Evolutionary conservation across 1,139 yeast species (phyloP).

Genomic region (Debaryomyces coudertii): DNA sequence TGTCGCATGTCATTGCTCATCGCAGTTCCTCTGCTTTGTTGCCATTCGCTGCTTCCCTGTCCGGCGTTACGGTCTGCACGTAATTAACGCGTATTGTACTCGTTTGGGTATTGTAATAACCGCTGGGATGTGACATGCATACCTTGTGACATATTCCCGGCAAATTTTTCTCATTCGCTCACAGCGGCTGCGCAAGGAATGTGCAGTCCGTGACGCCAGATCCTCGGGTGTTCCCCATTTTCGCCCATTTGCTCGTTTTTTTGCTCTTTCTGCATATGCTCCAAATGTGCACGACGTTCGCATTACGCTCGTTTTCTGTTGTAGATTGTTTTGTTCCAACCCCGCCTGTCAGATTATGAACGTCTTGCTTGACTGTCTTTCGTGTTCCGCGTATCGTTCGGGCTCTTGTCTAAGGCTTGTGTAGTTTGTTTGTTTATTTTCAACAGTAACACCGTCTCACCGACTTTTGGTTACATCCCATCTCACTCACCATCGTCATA

Average conservation of each 20-base stretch:
- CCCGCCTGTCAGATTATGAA: not conserved
- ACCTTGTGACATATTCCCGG: not conserved
- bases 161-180: not conserved
- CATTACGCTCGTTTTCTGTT: no score
- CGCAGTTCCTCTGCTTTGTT: no score
- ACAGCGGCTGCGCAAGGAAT: not conserved
- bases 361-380: not conserved
- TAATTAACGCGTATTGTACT: not conserved
- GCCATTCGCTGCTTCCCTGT: no score
- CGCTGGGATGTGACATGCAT: not conserved
- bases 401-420: not conserved
- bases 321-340: not conserved
- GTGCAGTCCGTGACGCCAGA: no score
- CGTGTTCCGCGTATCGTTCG: not conserved
- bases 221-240: no score
- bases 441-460: not conserved
- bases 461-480: not conserved
- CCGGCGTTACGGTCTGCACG: not conserved
- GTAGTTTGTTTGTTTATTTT: not conserved
- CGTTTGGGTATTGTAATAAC: not conserved
- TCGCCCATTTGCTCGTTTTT: not conserved
- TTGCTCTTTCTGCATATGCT: not conserved
- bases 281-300: no score
- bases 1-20: no score
- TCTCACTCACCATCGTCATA: not conserved